Conservation (phyloP, 495 filamentous ascomycete genomes). For the Penicillium turbatum region DNA sequence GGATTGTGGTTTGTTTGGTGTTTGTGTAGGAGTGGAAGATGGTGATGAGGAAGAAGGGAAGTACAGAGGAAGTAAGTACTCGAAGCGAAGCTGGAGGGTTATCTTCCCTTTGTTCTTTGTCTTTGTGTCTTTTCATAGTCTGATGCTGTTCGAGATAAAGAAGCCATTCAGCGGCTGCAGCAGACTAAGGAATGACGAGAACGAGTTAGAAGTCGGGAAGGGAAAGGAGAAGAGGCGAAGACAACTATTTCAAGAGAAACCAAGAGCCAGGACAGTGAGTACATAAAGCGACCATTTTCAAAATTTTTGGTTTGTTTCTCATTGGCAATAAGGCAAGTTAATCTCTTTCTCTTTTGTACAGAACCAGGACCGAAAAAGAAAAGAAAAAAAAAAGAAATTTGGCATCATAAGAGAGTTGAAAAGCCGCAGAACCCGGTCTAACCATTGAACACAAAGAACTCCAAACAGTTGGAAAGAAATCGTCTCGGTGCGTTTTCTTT, state of each 20-base stretch:
- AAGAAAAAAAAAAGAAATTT: slow-evolving; percentile 19
- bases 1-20: neutral
- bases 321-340: slow-evolving; percentile 18
- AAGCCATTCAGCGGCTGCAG: neutral
- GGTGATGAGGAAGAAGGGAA: neutral
- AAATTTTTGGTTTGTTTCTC: slow-evolving; percentile 21
- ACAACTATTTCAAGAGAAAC: neutral
- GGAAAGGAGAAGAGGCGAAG: neutral
- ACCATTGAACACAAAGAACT: slow-evolving; percentile 19
- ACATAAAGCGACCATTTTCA: slow-evolving; percentile 8
- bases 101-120: neutral
- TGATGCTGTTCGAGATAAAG: neutral
- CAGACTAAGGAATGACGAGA: neutral
- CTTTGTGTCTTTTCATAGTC: neutral
- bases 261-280: neutral
- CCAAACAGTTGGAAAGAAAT: slow-evolving; percentile 17
- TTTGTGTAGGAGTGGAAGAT: too few species aligned
- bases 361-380: slow-evolving; percentile 32
- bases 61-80: neutral
- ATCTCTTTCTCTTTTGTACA: slow-evolving; percentile 25
- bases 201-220: neutral
- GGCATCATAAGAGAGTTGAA: slow-evolving; percentile 16
- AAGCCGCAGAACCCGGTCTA: slow-evolving; percentile 10
- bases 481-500: slow-evolving; percentile 16
- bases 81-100: neutral